A percentile compares a stretch with the other conserved stretches of the same genome.
Evolutionary conservation across 331 rosid genomes (phyloP).

Genomic region (Phaseolus coccineus): DNA sequence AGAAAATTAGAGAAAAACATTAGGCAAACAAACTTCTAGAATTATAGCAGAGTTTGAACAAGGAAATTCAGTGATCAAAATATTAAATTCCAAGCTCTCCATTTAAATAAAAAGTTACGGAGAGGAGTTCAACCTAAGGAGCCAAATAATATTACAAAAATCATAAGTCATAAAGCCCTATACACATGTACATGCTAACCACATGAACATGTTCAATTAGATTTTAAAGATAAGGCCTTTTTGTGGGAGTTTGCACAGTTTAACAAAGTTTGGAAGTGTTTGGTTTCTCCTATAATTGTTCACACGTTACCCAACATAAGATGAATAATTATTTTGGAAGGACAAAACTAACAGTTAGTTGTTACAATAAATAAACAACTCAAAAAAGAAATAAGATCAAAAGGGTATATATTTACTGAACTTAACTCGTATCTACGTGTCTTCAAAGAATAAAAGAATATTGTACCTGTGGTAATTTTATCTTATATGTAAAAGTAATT

Average conservation of each 20-base stretch:
- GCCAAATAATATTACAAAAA: slow-evolving; percentile 1
- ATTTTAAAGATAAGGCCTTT: neutral
- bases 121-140: slow-evolving; percentile 5
- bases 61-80: slow-evolving; percentile 27
- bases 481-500: slow-evolving; percentile 11
- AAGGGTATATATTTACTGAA: neutral
- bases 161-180: slow-evolving; percentile 16
- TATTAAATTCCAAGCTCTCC: slow-evolving; percentile 7
- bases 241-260: neutral
- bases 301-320: neutral
- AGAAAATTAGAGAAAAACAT: slow-evolving; percentile 10
- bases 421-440: neutral
- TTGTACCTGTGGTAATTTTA: slow-evolving; percentile 3
- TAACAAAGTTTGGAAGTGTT: slow-evolving; percentile 1
- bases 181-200: neutral
- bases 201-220: neutral
- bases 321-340: neutral
- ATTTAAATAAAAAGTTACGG: neutral
- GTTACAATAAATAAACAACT: neutral
- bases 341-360: too few species aligned
- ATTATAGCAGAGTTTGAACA: neutral
- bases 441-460: neutral
- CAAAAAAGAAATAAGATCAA: neutral
- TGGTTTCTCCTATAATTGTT: neutral
- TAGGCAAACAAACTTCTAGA: slow-evolving; percentile 21